Percentiles rank a stretch among this genome's conserved stretches.
Conservation (phyloP, 805 yeast genomes). For the Candida khao-thaluensis region DNA sequence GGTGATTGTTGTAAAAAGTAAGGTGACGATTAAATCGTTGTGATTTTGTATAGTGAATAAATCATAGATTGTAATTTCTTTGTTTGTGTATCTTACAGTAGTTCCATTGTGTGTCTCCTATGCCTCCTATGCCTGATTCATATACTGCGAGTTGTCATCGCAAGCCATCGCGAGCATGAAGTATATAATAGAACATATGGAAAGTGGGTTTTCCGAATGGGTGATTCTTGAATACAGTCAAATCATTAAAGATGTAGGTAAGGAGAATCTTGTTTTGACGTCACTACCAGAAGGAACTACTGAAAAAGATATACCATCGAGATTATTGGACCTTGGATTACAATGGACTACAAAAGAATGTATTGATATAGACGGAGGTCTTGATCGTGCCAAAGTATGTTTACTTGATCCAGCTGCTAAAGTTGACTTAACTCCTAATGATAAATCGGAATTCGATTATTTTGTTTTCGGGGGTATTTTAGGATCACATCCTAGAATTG, state of each 20-base stretch:
- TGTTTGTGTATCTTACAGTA: no score
- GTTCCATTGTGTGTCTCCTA: no score
- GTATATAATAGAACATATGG: constrained; percentile 97
- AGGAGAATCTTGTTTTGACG: constrained; percentile 68
- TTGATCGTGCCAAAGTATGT: constrained; percentile 58
- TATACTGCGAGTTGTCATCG: no score
- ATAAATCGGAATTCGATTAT: constrained; percentile 66
- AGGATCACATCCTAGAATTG: constrained; percentile 92
- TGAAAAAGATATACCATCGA: constrained; percentile 60
- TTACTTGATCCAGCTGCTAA: constrained; percentile 87
- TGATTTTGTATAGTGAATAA: no score
- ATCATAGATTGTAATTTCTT: no score
- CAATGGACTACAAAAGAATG: constrained; percentile 83
- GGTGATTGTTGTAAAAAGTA: constrained; percentile 20
- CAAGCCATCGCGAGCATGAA: constrained; percentile 61
- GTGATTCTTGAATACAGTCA: constrained; percentile 83
- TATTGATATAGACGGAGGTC: constrained; percentile 49
- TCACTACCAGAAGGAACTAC: constrained; percentile 70
- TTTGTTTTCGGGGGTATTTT: constrained; percentile 95
- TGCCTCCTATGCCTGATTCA: no score
- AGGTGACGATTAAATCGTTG: no score
- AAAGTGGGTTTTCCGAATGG: constrained; percentile 95
- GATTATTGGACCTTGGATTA: constrained; percentile 58
- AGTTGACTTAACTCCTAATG: constrained; percentile 70
- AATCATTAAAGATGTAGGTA: constrained; percentile 80